A percentile compares a stretch with the other conserved stretches of the same genome.
Conservation (phyloP, 1,284 basidiomycete species). For the Fereydounia khargensis region DNA sequence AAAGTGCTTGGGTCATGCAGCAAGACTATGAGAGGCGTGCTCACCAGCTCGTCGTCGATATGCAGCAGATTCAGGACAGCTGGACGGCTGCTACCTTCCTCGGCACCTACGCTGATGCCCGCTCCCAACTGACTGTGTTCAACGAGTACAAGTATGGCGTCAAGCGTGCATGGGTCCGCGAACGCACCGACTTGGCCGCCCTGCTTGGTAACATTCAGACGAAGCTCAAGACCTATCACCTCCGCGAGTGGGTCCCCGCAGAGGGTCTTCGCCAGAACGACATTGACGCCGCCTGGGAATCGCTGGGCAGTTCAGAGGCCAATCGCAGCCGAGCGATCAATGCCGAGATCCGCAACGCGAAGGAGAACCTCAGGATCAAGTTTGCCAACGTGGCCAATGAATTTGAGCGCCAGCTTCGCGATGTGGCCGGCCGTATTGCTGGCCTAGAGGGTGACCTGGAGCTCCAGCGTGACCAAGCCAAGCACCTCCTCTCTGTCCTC, state of each 20-base stretch:
- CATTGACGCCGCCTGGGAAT: conserved; percentile 76
- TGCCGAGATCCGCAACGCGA: conserved; percentile 70
- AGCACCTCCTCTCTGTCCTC: conserved; percentile 22
- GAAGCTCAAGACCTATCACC: conserved; percentile 84
- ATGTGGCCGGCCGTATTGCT: conserved; percentile 30
- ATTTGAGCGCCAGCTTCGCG: conserved; percentile 64
- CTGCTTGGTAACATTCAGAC: conserved; percentile 92
- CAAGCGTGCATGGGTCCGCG: conserved; percentile 83
- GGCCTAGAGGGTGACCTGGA: conserved; percentile 43
- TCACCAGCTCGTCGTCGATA: conserved; percentile 38
- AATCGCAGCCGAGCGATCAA: conserved; percentile 79
- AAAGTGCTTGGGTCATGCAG: conserved; percentile 66
- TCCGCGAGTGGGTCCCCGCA: conserved; percentile 44
- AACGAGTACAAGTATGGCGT: conserved; percentile 78
- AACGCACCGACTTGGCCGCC: conserved; percentile 82
- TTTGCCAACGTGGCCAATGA: conserved; percentile 82
- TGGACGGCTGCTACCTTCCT: conserved; percentile 40
- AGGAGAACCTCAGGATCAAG: conserved; percentile 73
- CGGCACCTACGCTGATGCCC: conserved; percentile 71
- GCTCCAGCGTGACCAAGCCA: conserved; percentile 27
- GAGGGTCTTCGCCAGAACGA: conserved; percentile 62
- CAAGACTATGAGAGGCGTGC: conserved; percentile 91
- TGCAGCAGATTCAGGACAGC: conserved; percentile 19
- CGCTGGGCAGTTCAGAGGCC: conserved; percentile 73
- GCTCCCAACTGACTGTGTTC: conserved; percentile 72